Evolutionary conservation across 139 green algal species (phyloP).

Genomic region (Marvania coccoides): DNA sequence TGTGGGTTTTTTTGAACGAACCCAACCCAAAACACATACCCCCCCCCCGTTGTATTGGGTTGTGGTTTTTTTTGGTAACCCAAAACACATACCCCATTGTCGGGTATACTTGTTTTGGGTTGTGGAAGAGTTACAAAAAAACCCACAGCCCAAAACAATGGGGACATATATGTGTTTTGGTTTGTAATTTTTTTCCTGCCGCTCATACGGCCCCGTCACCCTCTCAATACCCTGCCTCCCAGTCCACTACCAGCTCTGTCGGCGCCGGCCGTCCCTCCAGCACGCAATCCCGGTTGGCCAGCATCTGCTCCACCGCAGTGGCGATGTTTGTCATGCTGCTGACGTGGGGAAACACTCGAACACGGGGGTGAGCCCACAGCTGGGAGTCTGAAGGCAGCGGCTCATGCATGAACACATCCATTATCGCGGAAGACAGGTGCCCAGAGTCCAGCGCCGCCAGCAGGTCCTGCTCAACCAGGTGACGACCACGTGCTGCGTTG

Average conservation of each 20-base stretch:
- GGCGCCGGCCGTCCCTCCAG: constrained; percentile 1
- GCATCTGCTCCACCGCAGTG: constrained; percentile 18
- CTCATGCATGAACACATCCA: constrained; percentile 51
- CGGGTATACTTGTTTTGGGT: no score
- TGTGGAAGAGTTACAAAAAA: neutral
- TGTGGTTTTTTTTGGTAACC: no score
- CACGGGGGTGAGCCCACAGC: constrained; percentile 43
- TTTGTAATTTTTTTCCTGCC: no score
- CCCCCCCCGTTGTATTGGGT: no score
- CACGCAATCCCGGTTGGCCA: constrained; percentile 19
- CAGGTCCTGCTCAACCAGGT: constrained; percentile 46
- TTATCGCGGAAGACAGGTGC: constrained; percentile 24
- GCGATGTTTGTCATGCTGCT: constrained; percentile 44
- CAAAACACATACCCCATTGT: no score
- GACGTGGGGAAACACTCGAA: constrained; percentile 57
- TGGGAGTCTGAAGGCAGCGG: constrained; percentile 38
- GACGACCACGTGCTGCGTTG: constrained; percentile 44
- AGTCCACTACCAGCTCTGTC: constrained; percentile 15
- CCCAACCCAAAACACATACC: no score
- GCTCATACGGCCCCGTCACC: no score
- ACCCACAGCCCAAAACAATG: neutral
- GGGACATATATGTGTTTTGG: neutral
- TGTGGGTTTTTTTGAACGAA: no score
- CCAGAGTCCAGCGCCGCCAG: constrained; percentile 37
- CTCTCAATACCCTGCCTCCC: constrained; percentile 19